Evolutionary conservation across 2,329 filamentous ascomycete genomes (phyloP), one percentile per base, ranked within the genome.

Genomic region (Lasiodiplodia citricola): DNA sequence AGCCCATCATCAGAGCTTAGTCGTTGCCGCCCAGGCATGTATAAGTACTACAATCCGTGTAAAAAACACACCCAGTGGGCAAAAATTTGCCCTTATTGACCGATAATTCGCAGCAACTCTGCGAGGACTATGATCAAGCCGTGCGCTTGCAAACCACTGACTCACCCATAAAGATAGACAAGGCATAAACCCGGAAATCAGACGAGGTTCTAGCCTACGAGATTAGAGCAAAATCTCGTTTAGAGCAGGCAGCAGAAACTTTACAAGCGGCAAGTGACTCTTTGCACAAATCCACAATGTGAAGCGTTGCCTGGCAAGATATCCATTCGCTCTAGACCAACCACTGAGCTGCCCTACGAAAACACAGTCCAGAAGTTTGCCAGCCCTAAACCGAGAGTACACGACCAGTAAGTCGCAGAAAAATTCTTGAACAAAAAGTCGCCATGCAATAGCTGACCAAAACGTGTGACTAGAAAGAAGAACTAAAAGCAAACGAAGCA

Each of bases 11-110:
- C 50, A n/a, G 28, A 28, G 16, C 1, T 51, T 56, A 31, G 21
- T 68, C 55, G 55, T 56, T 25, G 44, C 65, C 65, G 41, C 25
- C 28, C n/a, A 18, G 14, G 11, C 25, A 31, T 18, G 57, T 31
- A 35, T 25, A 23, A 21, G 21, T 52, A n/a, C 7, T 35, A 35
- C 31, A 35, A 35, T 35, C 31, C 2, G 41, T 44, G 7, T n/a
- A 65, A 63, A 37, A 23, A 50, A 8, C 31, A 54, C n/a, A 23
- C 50, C 28, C 31, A 41, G n/a, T 8, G n/a, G n/a, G 54, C 6
- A 54, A 8, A 18, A 16, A 13, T 56, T 38, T 35, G n/a, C 2
- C 18, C 2, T 38, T 37, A 3, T 37, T 18, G 4, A 3, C 10
- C 13, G 35, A 23, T 38, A 23, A 10, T 37, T 21, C 13, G 7